Conservation (phyloP, 345 rosid species). For the Zanthoxylum bungeanum region DNA sequence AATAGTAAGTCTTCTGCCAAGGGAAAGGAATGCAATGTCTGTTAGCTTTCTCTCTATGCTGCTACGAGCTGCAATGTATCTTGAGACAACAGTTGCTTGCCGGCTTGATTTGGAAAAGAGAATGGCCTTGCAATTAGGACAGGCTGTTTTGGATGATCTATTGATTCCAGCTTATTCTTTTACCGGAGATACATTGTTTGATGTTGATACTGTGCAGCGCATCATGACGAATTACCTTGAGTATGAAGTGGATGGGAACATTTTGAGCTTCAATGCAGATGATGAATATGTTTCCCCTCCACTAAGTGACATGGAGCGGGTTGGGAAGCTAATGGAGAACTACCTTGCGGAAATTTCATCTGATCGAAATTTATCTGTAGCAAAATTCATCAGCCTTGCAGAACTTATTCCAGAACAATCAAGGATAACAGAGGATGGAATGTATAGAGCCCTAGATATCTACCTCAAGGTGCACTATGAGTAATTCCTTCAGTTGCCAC, state of each 20-base stretch:
- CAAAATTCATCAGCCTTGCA: conserved; percentile 61
- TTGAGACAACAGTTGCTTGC: conserved; percentile 92
- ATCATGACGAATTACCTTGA: conserved; percentile 74
- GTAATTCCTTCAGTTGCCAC: background rate
- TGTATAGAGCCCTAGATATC: conserved; percentile 84
- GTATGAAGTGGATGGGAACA: conserved; percentile 45
- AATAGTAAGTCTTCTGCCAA: conserved; percentile 82
- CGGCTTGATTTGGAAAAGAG: conserved; percentile 87
- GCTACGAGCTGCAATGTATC: conserved; percentile 79
- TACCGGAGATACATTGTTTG: conserved; percentile 74
- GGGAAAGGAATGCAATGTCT: conserved; percentile 72
- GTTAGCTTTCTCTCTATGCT: conserved; percentile 92
- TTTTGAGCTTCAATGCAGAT: conserved; percentile 29
- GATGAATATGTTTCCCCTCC: conserved; percentile 46
- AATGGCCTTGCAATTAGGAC: conserved; percentile 77
- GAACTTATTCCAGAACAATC: conserved; percentile 83
- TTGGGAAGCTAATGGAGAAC: conserved; percentile 86
- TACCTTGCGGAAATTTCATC: conserved; percentile 87
- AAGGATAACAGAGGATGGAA: conserved; percentile 81
- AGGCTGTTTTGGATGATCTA: conserved; percentile 83
- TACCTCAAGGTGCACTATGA: conserved; percentile 71
- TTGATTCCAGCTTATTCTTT: conserved; percentile 77
- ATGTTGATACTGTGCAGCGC: conserved; percentile 75
- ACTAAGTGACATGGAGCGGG: conserved; percentile 63
- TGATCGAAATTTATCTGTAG: conserved; percentile 57